Base-by-base conservation (phyloP, 331 rosid species). In the Acacia concinna region DNA sequence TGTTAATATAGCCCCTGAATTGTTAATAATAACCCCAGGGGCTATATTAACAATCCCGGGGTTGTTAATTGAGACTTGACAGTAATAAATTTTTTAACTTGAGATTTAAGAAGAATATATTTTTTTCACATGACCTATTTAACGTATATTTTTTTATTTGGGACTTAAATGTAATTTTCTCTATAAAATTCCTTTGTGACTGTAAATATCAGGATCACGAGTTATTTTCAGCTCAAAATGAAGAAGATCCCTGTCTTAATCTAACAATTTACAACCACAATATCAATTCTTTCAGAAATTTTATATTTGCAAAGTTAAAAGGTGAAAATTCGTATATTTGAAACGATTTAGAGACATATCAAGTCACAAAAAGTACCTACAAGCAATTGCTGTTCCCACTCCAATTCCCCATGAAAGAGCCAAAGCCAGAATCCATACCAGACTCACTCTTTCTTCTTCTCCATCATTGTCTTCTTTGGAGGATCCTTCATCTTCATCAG, bases 351-450 rank as follows among this genome's bases (percentile, higher is more conserved):
- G 23, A 3, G 23, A 49, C 6, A 51, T 6, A 20, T 6, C 27
- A 7, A 71, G 47, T 80, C 70, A 85, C 56, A 74, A 43, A 68
- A 84, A 74, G 78, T 81, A 82, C 73, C 83, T 77, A 69, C 83
- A 87, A n/a, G 93, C 88, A 62, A 89, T 79, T 11, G 90, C 90
- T 51, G 90, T 83, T 74, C 92, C 87, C 17, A 92, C 85, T 35
- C 97, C 96, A 67, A 89, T 79, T 75, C 97, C 93, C 20, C 87
- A 83, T 0, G 96, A 91, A 83, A 92, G 73, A 12, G 91, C 91
- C 83, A 92, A 59, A 68, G 97, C 88, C 54, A 87, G 25, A 71
- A 87, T 73, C 93, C 94, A 89, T 49, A 77, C 44, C 20, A 91
- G 28, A 60, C 88, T 76, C 7, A 25, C 63, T 5, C 73, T 81